Percentiles rank a stretch among this genome's conserved stretches.
phyloP scores from a whole-genome alignment of 345 rosid genomes.

The Dimocarpus longan region DNA sequence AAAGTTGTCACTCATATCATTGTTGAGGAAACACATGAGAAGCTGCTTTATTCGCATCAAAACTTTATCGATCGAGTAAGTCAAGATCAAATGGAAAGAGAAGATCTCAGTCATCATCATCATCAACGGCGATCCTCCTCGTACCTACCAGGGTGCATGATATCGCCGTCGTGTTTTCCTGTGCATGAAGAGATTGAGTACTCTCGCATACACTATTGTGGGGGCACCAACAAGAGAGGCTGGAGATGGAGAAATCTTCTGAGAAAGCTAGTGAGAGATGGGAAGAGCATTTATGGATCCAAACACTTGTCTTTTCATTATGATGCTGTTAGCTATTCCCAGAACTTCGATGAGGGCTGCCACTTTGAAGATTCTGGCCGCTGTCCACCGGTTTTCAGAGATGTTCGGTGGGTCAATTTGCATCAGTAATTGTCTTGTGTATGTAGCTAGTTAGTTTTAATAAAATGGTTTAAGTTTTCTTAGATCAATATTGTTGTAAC shows the following conservation, averaged over 20 bases:
- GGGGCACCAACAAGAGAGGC: constrained; percentile 27
- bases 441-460: not conserved
- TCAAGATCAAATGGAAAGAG: constrained; percentile 43
- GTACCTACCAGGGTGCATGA: constrained; percentile 40
- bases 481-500: not conserved
- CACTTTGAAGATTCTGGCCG: constrained; percentile 32
- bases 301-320: constrained; percentile 66
- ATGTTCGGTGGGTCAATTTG: constrained; percentile 35
- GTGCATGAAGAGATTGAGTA: constrained; percentile 50
- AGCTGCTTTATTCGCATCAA: too few species aligned
- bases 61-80: too few species aligned
- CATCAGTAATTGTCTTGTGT: constrained; percentile 16
- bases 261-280: constrained; percentile 47
- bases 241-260: constrained; percentile 51
- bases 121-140: constrained; percentile 34
- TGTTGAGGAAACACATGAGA: constrained; percentile 14
- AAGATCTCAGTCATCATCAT: constrained; percentile 30
- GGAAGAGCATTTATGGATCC: constrained; percentile 42
- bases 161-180: constrained; percentile 54
- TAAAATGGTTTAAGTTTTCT: not conserved
- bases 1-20: constrained; percentile 12
- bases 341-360: constrained; percentile 75
- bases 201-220: constrained; percentile 37
- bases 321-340: constrained; percentile 77
- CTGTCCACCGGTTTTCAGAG: constrained; percentile 14